Evolutionary conservation across 2,329 filamentous ascomycete genomes (phyloP).

Genomic region (Aspergillus unguis): DNA sequence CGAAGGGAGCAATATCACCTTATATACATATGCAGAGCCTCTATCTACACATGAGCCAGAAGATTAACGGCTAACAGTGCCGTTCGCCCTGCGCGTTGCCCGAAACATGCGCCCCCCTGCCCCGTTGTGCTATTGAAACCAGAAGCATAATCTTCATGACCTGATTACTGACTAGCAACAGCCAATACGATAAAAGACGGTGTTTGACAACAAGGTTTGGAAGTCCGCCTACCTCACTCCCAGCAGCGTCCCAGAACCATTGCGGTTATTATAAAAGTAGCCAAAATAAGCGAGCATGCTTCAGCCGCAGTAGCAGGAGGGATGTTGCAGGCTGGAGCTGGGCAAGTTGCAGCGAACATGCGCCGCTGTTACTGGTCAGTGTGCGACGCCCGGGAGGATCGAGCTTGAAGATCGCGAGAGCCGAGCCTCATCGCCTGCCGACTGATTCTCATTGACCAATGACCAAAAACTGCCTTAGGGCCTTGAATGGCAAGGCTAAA

Average conservation of each 20-base stretch:
- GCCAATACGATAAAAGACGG: background rate
- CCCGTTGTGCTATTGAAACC: no score
- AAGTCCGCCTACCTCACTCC: background rate
- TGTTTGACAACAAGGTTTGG: background rate
- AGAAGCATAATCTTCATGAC: no score
- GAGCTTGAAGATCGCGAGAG: background rate
- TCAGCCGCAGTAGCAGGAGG: background rate
- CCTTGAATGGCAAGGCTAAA: constrained; percentile 1
- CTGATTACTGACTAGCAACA: no score
- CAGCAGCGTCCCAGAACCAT: background rate
- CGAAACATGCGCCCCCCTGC: background rate
- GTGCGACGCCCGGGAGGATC: background rate
- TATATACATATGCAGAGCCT: background rate
- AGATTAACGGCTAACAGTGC: no score
- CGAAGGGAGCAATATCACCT: background rate
- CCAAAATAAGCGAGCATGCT: background rate
- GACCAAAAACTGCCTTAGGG: background rate
- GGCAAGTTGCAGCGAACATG: constrained; percentile 1
- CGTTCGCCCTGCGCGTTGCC: no score
- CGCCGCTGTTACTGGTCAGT: constrained; percentile 1
- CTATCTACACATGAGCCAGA: background rate
- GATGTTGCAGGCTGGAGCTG: background rate
- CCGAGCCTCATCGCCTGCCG: constrained; percentile 4
- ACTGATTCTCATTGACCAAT: no score
- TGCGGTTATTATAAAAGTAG: background rate